Evolutionary conservation across 352 stramenopile species (phyloP).

Genomic region (Phytopythium montanum): DNA sequence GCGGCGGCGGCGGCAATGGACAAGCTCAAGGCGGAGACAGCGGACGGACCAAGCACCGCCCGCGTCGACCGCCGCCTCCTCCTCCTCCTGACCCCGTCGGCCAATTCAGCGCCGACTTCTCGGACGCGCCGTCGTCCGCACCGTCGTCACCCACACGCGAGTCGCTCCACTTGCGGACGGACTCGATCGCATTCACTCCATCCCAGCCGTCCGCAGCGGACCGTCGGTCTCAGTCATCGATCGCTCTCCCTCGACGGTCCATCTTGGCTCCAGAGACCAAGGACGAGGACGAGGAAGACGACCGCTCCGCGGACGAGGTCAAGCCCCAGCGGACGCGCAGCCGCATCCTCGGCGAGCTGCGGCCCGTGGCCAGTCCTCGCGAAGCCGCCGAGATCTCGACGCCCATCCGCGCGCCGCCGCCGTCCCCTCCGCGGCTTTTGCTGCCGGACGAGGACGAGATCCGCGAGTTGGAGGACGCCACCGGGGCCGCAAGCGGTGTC

Average conservation of each 20-base stretch:
- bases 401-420: background rate
- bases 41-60: background rate
- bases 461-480: conserved; percentile 5
- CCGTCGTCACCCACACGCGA: background rate
- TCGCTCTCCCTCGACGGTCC: conserved; percentile 28
- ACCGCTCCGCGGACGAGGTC: conserved; percentile 14
- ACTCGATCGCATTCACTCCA: conserved; percentile 7
- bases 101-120: background rate
- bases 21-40: background rate
- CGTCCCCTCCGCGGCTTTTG: conserved; percentile 11
- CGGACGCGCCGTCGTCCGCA: background rate
- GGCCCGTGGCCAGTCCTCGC: conserved; percentile 16
- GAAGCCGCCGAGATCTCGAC: conserved; percentile 6
- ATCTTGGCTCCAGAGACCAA: conserved; percentile 20
- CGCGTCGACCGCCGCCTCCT: background rate
- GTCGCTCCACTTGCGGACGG: conserved; percentile 4
- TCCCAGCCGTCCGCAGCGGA: background rate
- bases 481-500: background rate
- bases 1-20: background rate
- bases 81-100: background rate
- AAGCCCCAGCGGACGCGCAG: conserved; percentile 19
- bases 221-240: background rate
- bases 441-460: conserved; percentile 19
- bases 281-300: conserved; percentile 22
- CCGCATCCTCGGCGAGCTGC: conserved; percentile 34